These are phyloP conservation scores for Eimeria acervulina DNA, from an alignment of 169 alveolate species.

Conservation along the genomic window DNA sequence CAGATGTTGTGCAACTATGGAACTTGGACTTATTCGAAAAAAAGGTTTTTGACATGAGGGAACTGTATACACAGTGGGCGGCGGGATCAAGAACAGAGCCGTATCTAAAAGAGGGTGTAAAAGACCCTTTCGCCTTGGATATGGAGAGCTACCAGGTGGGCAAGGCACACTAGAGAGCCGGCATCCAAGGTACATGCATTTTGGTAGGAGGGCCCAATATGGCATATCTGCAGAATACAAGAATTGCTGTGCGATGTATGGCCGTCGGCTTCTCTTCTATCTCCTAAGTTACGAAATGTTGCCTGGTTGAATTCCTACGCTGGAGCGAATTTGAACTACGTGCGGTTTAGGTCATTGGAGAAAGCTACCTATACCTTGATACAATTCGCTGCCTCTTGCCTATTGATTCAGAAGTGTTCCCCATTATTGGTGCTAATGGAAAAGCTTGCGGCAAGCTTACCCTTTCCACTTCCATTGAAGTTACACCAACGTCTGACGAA, in stretches of 20 bases:
- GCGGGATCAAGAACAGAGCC: conserved; percentile 32
- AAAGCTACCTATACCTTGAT: conserved; percentile 76
- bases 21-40: conserved; percentile 75
- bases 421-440: conserved; percentile 79
- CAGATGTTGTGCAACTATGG: conserved; percentile 82
- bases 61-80: conserved; percentile 67
- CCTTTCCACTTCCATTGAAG: conserved; percentile 49
- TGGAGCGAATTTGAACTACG: neutral
- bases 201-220: neutral
- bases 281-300: neutral
- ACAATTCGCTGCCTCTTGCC: conserved; percentile 69
- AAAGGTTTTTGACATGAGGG: conserved; percentile 82
- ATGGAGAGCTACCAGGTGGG: conserved; percentile 82
- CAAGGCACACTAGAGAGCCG: neutral
- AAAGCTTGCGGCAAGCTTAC: conserved; percentile 61
- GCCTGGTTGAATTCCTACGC: neutral
- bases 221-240: neutral
- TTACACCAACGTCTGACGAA: neutral
- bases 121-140: conserved; percentile 79
- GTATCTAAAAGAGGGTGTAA: conserved; percentile 32
- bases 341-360: conserved; percentile 69
- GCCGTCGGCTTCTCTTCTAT: neutral
- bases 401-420: conserved; percentile 63
- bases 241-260: neutral
- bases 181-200: neutral